A percentile compares a stretch with the other conserved stretches of the same genome.
phyloP scores from a whole-genome alignment of 2,329 filamentous ascomycete genomes.

The Aspergillus sp. region DNA sequence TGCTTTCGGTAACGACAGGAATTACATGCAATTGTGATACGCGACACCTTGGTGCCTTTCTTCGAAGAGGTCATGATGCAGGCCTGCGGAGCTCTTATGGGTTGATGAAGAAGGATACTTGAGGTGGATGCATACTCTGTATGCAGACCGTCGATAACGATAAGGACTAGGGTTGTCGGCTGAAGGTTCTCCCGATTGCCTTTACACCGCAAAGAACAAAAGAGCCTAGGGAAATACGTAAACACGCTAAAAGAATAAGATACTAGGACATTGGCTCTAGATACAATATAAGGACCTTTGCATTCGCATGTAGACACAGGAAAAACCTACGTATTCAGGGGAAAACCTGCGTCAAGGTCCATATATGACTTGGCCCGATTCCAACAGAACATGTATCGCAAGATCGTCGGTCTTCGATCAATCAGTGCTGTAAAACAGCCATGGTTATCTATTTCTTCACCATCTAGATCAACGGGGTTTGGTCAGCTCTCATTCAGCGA shows the following conservation, averaged over 20 bases:
- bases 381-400: neutral
- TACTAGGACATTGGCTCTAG: neutral
- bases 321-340: neutral
- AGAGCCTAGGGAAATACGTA: neutral
- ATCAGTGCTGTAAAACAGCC: too few relatives aligned
- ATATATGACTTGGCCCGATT: neutral
- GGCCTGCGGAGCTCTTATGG: neutral
- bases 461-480: too few relatives aligned
- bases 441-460: too few relatives aligned
- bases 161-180: neutral
- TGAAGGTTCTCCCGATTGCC: neutral
- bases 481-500: too few relatives aligned
- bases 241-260: too few relatives aligned
- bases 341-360: neutral
- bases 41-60: constrained; percentile 27
- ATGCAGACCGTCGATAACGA: neutral
- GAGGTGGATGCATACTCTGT: too few relatives aligned
- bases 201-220: neutral
- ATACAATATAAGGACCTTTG: neutral
- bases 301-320: neutral
- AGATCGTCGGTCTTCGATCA: neutral
- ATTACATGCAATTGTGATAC: constrained; percentile 43
- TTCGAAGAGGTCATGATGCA: constrained; percentile 5
- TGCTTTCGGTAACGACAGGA: constrained; percentile 43
- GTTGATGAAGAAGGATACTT: neutral